Base-by-base conservation (phyloP, 306 rosid species). In the Trichosanthes truncata region DNA sequence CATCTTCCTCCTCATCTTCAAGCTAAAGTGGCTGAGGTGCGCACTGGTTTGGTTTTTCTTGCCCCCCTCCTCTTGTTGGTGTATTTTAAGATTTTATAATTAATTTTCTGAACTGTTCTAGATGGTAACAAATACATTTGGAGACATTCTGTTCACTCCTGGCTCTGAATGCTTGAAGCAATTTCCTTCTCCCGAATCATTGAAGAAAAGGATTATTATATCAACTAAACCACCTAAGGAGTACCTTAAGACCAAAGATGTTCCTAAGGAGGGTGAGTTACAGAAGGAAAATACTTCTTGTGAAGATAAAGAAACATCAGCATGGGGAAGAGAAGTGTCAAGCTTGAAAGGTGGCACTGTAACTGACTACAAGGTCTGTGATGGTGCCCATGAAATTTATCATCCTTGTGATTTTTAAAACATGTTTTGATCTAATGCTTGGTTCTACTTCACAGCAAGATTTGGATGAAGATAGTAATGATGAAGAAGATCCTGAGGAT, bases 161-260 rank as follows among this genome's bases (percentile, higher is more conserved):
- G 87, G 83, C 80, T 6, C 91, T 7, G 99, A 96, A 74, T 77
- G 84, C 86, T 78, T 91, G 82, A 86, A 83, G 85, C 96, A 96
- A 78, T 96, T 96, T 84, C 99, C 92, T 83, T 91, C 99, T 73
- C 99, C 99, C 1, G 99, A 86, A 76, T 91, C 90, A 61, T 86
- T 96, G 40, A 96, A 90, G 86, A 86, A 43, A 83, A 91, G 86
- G 82, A 90, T 96, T 79, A 93, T 96, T 35, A 88, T 96, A 83
- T 96, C 99, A 55, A 96, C 99, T 65, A 96, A 96, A 85, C 99
- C 99, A n/a, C 99, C 99, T 69, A 89, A 90, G 85, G 96, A 96
- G 84, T 96, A 96, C 87, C 98, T 89, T 68, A 92, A 84, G 85
- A 83, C 84, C 31, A 91, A 90, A 81, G 95, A 85, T 49, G 89